Conservation (phyloP, 441 rosid species). For the Caryocar brasiliense region DNA sequence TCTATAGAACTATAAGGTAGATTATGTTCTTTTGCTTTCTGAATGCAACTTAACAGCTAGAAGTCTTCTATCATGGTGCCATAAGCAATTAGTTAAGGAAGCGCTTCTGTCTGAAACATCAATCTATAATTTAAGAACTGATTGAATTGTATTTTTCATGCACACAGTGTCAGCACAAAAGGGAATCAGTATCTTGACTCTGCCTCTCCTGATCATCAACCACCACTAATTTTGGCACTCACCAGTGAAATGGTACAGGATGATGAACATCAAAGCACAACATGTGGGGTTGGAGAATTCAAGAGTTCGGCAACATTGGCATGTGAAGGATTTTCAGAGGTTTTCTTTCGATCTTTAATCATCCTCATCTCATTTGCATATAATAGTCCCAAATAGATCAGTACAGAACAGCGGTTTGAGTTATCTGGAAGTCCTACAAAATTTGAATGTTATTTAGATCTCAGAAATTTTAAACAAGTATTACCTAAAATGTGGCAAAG, state of each 20-base stretch:
- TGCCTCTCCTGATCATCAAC: conserved; percentile 35
- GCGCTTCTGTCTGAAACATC: too few relatives aligned
- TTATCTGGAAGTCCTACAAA: too few relatives aligned
- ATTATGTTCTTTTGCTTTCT: background rate
- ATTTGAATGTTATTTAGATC: too few relatives aligned
- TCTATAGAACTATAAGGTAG: conserved; percentile 30
- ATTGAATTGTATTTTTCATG: conserved; percentile 3
- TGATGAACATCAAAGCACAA: conserved; percentile 17
- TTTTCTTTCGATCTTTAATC: background rate
- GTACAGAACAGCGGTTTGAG: too few relatives aligned
- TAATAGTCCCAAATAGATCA: background rate
- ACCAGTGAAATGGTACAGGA: conserved; percentile 25
- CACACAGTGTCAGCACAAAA: conserved; percentile 25
- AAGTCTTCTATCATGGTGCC: background rate
- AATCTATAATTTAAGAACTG: too few relatives aligned
- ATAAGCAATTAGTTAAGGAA: background rate
- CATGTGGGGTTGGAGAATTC: conserved; percentile 17
- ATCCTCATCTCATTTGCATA: background rate
- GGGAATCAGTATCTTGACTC: conserved; percentile 31
- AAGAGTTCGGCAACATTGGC: conserved; percentile 14
- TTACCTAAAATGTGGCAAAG: too few relatives aligned
- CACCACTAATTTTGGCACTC: conserved; percentile 28
- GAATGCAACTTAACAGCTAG: background rate
- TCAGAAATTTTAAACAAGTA: too few relatives aligned
- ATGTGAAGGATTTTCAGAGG: conserved; percentile 34